Conservation (phyloP, 345 rosid genomes). For the Eucalyptus victrix region DNA sequence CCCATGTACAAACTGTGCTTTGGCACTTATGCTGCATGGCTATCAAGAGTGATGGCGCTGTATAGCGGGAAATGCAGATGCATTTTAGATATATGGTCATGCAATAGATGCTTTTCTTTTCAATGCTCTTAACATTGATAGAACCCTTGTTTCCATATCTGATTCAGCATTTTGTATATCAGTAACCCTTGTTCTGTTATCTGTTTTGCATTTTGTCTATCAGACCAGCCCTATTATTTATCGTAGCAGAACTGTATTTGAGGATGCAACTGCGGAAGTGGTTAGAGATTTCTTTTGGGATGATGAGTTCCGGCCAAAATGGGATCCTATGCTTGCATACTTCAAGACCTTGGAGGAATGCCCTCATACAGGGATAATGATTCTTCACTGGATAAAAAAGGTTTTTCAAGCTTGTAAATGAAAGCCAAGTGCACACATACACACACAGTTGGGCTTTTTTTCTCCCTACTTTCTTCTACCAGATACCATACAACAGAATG, state of each 20-base stretch:
- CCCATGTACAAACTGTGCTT: background rate
- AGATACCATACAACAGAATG: background rate
- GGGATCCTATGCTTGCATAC: conserved; percentile 91
- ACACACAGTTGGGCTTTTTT: background rate
- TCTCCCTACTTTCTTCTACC: background rate
- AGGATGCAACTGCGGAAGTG: conserved; percentile 79
- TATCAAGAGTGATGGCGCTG: background rate
- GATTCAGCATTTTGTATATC: background rate
- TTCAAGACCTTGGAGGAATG: conserved; percentile 63
- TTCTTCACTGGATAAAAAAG: conserved; percentile 88
- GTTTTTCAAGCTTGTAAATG: conserved; percentile 9
- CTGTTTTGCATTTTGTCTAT: conserved; percentile 12
- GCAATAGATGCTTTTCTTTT: background rate
- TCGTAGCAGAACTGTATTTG: conserved; percentile 86
- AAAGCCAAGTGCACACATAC: background rate
- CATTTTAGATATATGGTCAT: background rate
- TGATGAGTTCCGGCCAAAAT: conserved; percentile 86
- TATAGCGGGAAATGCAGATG: background rate
- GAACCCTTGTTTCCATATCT: background rate
- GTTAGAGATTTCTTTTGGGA: conserved; percentile 99
- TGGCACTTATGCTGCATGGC: background rate
- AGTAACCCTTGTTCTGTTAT: background rate
- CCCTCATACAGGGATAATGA: conserved; percentile 55
- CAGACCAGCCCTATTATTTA: conserved; percentile 64
- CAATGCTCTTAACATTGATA: background rate